Base-by-base conservation (phyloP, 768 basidiomycete species). In the Crucibulum laeve region DNA sequence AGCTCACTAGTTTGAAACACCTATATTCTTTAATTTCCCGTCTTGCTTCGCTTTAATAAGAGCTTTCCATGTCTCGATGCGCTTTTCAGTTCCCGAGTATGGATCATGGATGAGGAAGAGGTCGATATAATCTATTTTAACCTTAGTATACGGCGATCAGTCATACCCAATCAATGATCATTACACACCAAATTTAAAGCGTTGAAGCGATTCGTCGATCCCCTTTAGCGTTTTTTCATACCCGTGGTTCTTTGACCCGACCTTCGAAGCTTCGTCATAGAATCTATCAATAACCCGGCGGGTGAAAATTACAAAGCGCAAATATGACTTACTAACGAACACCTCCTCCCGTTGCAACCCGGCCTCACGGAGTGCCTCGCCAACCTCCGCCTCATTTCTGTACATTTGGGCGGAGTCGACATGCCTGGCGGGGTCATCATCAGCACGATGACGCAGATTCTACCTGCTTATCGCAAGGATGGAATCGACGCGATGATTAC, bases 21-120 rank as follows among this genome's bases (percentile, higher is more conserved):
- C 89, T n/a, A 88, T 76, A 4, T 72, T 71, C 48, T 76, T 72
- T 40, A 90, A 73, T 53, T 86, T 87, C 3, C 89, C 87, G 3
- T 63, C 74, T 22, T 65, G 55, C 49, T 76, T 75, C n/a, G 76
- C 74, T 25, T 83, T 79, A 4, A 80, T 59, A 8, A 92, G 68
- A 5, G 84, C 87, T 38, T 71, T 79, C 66, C 84, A 91, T 0
- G 86, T 82, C 17, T 68, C 76, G n/a, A 91, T 64, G 15, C 90
- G 82, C 22, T 67, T 68, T 46, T 79, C 71, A 15, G 69, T 75
- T 4, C 85, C 87, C 14, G 80, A 75, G 4, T 70, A 61, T 0
- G 90, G 82, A 47, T 84, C 81, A 50, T 92, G 88, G 22, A 91
- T 86, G 30, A 92, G 70, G 61, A 83, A 89, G 19, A 91, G 69